Evolutionary conservation across 305 asterid genomes (phyloP).

Genomic region (Ajuga reptans): DNA sequence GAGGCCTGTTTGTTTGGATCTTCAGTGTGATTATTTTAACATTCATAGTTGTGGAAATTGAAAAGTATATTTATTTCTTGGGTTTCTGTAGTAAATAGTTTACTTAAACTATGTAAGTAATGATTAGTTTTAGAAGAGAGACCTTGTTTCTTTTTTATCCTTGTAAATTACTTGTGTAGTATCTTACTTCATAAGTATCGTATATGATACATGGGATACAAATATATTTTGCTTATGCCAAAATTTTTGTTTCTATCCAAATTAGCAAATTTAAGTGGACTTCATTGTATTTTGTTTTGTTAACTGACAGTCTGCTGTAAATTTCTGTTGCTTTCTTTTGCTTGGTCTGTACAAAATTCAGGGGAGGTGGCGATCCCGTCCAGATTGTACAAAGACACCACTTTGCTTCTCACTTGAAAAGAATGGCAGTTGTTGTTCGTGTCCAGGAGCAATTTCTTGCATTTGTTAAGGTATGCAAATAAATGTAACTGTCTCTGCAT

Average conservation of each 20-base stretch:
- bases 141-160: background rate
- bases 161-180: background rate
- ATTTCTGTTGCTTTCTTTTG: slow-evolving; percentile 18
- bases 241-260: background rate
- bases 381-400: slow-evolving; percentile 98
- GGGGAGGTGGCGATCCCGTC: slow-evolving; percentile 79
- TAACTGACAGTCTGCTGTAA: slow-evolving; percentile 11
- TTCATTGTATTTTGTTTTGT: background rate
- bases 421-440: slow-evolving; percentile 96
- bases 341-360: slow-evolving; percentile 34
- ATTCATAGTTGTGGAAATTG: too few species aligned
- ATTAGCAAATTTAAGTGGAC: background rate
- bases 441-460: slow-evolving; percentile 85
- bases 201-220: background rate
- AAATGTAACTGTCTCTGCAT: background rate
- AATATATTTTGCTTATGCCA: background rate
- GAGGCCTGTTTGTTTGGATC: background rate
- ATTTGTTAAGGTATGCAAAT: slow-evolving; percentile 66
- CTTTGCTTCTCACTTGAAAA: slow-evolving; percentile 87
- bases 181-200: background rate
- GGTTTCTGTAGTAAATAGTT: background rate
- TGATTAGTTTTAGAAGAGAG: background rate
- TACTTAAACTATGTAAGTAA: background rate
- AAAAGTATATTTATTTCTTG: too few species aligned
- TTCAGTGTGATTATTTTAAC: background rate